Evolutionary conservation across 2,329 filamentous ascomycete genomes (phyloP).

Genomic region (Diaporthe vaccinii): DNA sequence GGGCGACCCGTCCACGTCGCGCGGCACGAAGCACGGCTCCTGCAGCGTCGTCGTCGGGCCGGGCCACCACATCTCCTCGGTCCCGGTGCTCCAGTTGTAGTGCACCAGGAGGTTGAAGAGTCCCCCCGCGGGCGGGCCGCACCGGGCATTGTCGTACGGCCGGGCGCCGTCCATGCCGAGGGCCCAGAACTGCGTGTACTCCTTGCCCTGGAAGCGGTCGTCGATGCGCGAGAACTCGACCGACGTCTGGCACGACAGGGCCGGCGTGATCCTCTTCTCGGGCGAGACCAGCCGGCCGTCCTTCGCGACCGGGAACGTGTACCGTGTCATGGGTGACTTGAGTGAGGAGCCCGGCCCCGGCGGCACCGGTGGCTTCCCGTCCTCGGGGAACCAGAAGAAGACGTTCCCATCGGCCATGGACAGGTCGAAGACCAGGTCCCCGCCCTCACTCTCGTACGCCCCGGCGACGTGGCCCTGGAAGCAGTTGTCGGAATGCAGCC

Average conservation of each 20-base stretch:
- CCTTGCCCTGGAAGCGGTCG: constrained; percentile 46
- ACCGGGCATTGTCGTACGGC: constrained; percentile 47
- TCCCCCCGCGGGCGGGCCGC: constrained; percentile 48
- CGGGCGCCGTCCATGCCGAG: constrained; percentile 49
- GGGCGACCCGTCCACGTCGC: constrained; percentile 45
- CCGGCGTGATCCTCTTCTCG: constrained; percentile 44
- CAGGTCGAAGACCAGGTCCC: constrained; percentile 51
- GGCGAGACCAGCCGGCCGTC: constrained; percentile 38
- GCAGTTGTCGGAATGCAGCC: constrained; percentile 53
- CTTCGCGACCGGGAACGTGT: constrained; percentile 44
- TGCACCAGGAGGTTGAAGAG: constrained; percentile 54
- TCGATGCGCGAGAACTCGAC: constrained; percentile 50
- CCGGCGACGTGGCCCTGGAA: constrained; percentile 56
- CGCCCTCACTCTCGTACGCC: constrained; percentile 52
- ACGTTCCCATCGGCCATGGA: constrained; percentile 54
- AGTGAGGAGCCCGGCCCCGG: constrained; percentile 45
- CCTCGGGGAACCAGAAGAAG: constrained; percentile 58
- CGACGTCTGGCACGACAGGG: constrained; percentile 39
- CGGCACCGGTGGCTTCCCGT: constrained; percentile 51
- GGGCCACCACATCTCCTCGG: constrained; percentile 51
- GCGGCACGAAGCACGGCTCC: constrained; percentile 59
- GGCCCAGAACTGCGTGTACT: constrained; percentile 45
- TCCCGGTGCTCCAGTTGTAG: constrained; percentile 46
- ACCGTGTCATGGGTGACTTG: constrained; percentile 47
- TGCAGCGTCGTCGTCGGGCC: constrained; percentile 54